Evolutionary conservation across 192 early-diverging fungal genomes (phyloP), one percentile per base, ranked within the genome.

Genomic region (Gigaspora rosea): DNA sequence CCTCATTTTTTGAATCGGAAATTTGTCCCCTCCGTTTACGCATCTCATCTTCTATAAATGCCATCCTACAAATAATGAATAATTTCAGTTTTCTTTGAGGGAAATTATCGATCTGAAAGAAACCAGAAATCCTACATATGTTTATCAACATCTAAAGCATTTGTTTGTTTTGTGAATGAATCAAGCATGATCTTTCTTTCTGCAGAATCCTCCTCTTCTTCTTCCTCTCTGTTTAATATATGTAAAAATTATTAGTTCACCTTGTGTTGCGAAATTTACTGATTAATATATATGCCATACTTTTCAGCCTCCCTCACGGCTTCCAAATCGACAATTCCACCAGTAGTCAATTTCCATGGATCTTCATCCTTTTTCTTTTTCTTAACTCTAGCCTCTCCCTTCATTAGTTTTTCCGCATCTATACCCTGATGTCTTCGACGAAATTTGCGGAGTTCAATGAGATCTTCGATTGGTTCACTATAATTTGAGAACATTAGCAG

Each of bases 31-130:
- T 78, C 57, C 86, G 82, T 68, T 90, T 90, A 51, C 85, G 80
- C 82, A 94, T 82, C 75, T 95, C 93, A 48, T 81, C 79, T 65
- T 97, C 94, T 67, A 97, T 95, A 59, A 89, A 97, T 63, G 90
- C 91, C 86, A 93, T 91, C 89, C 89, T 90, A 50, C 33, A 3
- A 68, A 50, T 46, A 22, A 54, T 57, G 72, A 18, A 81, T 27
- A 49, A 2, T 71, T 75, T 59, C 12, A 41, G 41, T 33, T 50
- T 56, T 4, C 18, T 10, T 5, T 8, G 36, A 27, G 9, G 7
- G 2, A 7, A 20, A 51, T 20, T 57, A 52, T 49, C 1, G n/a
- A 4, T 74, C 33, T 46, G 5, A 35, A 41, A 66, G 10, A 15
- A 63, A 73, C 16, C 59, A 8, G 18, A 41, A 71, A 71, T n/a